These are phyloP conservation scores for Xerocomus potaroensis DNA, from an alignment of 768 basidiomycete genomes.

Conservation along the genomic window DNA sequence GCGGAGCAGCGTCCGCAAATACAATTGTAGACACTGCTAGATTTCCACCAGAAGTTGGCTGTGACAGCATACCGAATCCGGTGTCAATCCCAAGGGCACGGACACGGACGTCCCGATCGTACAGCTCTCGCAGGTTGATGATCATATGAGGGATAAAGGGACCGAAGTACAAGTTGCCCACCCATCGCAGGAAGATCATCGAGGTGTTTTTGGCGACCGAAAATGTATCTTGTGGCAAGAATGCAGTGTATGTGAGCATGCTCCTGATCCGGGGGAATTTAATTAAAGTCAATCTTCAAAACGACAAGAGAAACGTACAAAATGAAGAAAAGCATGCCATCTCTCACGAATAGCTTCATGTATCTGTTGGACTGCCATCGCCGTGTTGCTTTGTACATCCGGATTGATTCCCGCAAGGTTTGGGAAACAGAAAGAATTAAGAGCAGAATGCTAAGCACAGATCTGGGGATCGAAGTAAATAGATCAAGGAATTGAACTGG, in stretches of 20 bases:
- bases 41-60: background rate
- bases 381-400: slow-evolving; percentile 1
- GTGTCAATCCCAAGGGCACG: slow-evolving; percentile 1
- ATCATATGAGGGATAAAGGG: slow-evolving; percentile 5
- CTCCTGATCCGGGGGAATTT: background rate
- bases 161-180: background rate
- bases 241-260: background rate
- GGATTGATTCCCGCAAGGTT: background rate
- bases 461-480: background rate
- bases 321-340: slow-evolving; percentile 6
- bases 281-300: background rate
- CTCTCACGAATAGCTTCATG: background rate
- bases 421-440: background rate
- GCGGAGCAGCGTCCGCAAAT: background rate
- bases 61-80: slow-evolving; percentile 1
- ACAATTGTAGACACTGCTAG: background rate
- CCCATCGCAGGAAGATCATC: background rate
- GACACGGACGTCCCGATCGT: background rate
- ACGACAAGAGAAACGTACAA: background rate
- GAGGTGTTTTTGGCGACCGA: background rate
- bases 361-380: slow-evolving; percentile 6
- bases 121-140: slow-evolving; percentile 7
- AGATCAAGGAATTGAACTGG: no score
- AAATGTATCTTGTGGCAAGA: background rate
- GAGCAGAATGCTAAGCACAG: background rate